A percentile compares a stretch with the other conserved stretches of the same genome.
Conservation (phyloP, 495 filamentous ascomycete genomes). For the Parathielavia appendiculata region DNA sequence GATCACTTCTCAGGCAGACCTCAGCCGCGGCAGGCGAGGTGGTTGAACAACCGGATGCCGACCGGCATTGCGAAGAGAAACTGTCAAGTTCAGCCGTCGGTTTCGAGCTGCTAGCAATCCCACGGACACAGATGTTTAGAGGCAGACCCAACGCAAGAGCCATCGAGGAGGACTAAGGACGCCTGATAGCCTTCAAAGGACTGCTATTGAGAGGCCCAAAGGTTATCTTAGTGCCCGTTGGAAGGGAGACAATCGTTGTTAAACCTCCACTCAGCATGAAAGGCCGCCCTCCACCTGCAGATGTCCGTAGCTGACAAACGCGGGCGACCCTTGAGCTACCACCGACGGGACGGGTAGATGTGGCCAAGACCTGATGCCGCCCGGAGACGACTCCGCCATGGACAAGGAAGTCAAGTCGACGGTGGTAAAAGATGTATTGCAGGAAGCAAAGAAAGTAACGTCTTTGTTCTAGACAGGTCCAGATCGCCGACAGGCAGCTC, state of each 20-base stretch:
- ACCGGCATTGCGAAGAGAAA: slow-evolving; percentile 20
- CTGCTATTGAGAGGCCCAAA: no score
- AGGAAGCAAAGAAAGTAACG: background rate
- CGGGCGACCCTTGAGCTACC: background rate
- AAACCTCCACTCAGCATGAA: no score
- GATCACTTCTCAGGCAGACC: slow-evolving; percentile 28
- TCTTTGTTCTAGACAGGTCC: slow-evolving; percentile 18
- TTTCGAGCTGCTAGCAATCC: slow-evolving; percentile 18
- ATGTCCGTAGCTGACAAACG: background rate
- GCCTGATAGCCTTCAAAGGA: background rate
- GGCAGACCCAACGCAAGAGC: background rate
- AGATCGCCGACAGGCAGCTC: slow-evolving; percentile 17
- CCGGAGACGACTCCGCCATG: background rate
- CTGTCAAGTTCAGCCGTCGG: slow-evolving; percentile 12
- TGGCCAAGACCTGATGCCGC: slow-evolving; percentile 6
- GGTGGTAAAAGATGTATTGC: background rate
- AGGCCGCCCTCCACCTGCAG: background rate
- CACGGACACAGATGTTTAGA: background rate
- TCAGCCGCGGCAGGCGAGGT: slow-evolving; percentile 12
- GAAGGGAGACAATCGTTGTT: no score
- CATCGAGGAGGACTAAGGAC: background rate
- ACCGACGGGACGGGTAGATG: slow-evolving; percentile 20
- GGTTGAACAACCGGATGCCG: slow-evolving; percentile 15
- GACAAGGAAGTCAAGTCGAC: background rate
- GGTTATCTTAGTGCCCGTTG: no score